phyloP scores from a whole-genome alignment of 192 early-diverging fungal genomes.

The Diversispora epigaea region DNA sequence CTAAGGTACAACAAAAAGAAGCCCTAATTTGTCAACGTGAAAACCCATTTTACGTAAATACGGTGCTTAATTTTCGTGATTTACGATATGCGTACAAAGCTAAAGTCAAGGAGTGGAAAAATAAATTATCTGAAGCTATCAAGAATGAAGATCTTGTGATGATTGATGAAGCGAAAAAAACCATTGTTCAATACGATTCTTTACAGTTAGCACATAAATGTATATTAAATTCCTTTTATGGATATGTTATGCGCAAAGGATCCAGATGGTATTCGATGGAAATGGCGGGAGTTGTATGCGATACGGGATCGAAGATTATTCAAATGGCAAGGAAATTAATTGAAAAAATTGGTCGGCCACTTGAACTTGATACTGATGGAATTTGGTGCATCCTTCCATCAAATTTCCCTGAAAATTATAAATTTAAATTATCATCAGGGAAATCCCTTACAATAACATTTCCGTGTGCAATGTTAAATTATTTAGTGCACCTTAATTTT shows the following conservation, averaged over 20 bases:
- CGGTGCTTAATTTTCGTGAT: slow-evolving; percentile 94
- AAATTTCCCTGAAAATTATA: slow-evolving; percentile 90
- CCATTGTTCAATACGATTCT: slow-evolving; percentile 95
- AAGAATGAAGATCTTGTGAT: slow-evolving; percentile 62
- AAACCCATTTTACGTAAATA: slow-evolving; percentile 97
- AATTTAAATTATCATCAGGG: slow-evolving; percentile 78
- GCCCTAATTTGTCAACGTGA: slow-evolving; percentile 96
- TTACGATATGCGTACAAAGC: slow-evolving; percentile 98
- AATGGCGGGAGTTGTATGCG: slow-evolving; percentile 98
- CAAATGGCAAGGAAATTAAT: slow-evolving; percentile 92
- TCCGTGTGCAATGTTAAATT: slow-evolving; percentile 98
- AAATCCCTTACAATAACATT: slow-evolving; percentile 87
- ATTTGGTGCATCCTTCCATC: slow-evolving; percentile 97
- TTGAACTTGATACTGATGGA: slow-evolving; percentile 98
- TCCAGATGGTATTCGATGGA: slow-evolving; percentile 98
- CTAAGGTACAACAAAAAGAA: slow-evolving; percentile 77
- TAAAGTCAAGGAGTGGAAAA: slow-evolving; percentile 89
- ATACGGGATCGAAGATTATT: slow-evolving; percentile 95
- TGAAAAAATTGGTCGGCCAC: slow-evolving; percentile 88
- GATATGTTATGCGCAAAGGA: slow-evolving; percentile 99
- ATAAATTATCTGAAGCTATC: slow-evolving; percentile 71
- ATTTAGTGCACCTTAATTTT: slow-evolving; percentile 92
- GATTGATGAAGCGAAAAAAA: slow-evolving; percentile 82
- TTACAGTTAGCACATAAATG: slow-evolving; percentile 98
- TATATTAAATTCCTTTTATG: slow-evolving; percentile 93